Evolutionary conservation across 169 alveolate species (phyloP).

Genomic region (Eimeria sp.): DNA sequence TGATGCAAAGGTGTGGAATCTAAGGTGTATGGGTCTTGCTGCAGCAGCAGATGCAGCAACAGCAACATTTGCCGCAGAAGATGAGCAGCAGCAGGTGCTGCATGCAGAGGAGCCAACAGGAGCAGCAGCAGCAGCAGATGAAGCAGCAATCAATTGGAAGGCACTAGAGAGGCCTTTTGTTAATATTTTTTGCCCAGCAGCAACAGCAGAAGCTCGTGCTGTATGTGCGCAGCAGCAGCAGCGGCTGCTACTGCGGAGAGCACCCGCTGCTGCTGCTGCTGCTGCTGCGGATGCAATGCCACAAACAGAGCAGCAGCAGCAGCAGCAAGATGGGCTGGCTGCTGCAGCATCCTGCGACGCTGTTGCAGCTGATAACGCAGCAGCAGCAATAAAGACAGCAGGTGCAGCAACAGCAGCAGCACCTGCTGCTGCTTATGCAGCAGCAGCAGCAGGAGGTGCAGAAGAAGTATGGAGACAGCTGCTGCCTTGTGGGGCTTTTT

Average conservation of each 20-base stretch:
- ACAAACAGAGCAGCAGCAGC: slow-evolving; percentile 15
- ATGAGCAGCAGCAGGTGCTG: slow-evolving; percentile 24
- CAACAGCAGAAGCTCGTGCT: slow-evolving; percentile 1
- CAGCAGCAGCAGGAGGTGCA: neutral
- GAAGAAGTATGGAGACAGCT: slow-evolving; percentile 1
- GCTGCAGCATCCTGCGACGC: neutral
- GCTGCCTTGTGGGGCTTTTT: slow-evolving; percentile 37
- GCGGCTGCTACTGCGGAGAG: slow-evolving; percentile 38
- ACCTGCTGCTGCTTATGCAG: neutral
- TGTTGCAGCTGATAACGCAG: neutral
- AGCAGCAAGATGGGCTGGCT: neutral
- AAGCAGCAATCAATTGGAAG: neutral
- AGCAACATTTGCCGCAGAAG: neutral
- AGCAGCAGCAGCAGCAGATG: slow-evolving; percentile 29
- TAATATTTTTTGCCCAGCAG: neutral
- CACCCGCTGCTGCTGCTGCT: slow-evolving; percentile 46
- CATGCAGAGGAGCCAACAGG: neutral
- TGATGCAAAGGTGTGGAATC: slow-evolving; percentile 26
- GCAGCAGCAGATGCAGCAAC: slow-evolving; percentile 16
- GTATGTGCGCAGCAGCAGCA: slow-evolving; percentile 7
- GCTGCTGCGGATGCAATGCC: neutral
- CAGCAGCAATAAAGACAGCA: slow-evolving; percentile 9
- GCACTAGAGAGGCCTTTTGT: slow-evolving; percentile 2
- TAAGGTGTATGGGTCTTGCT: slow-evolving; percentile 9
- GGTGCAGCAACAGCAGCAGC: neutral